phyloP scores from a whole-genome alignment of 1,284 basidiomycete species.

The Amylostereum areolatum region DNA sequence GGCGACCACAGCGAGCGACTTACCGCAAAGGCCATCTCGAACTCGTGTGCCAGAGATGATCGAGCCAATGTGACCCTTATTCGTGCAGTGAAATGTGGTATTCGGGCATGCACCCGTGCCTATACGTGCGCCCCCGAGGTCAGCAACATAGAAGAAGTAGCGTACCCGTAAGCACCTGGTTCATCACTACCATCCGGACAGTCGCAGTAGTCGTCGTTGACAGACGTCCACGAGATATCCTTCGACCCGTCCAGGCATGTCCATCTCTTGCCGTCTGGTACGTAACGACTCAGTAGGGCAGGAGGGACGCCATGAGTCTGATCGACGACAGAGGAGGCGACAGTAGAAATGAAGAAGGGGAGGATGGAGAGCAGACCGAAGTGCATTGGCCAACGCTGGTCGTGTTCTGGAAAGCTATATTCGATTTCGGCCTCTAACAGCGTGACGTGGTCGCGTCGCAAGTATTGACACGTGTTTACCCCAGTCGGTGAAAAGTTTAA shows the following conservation, averaged over 20 bases:
- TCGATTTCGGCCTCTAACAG: too few relatives aligned
- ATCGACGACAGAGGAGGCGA: constrained; percentile 10
- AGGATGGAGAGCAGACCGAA: constrained; percentile 18
- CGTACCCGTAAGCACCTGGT: constrained; percentile 52
- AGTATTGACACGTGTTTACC: too few relatives aligned
- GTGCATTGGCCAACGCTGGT: background rate
- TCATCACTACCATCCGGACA: constrained; percentile 92
- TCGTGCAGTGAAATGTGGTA: constrained; percentile 80
- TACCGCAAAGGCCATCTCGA: constrained; percentile 94
- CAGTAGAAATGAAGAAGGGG: constrained; percentile 19
- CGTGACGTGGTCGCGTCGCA: too few relatives aligned
- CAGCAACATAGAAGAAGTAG: background rate
- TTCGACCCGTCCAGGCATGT: constrained; percentile 69
- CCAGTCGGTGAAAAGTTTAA: too few relatives aligned
- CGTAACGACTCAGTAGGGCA: constrained; percentile 21
- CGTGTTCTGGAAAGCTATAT: too few relatives aligned
- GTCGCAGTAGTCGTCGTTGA: constrained; percentile 96
- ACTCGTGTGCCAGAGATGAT: constrained; percentile 80
- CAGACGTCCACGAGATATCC: constrained; percentile 66
- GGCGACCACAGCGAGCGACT: constrained; percentile 19
- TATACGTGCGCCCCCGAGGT: constrained; percentile 21
- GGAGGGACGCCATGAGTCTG: constrained; percentile 23
- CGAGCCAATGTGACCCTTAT: constrained; percentile 83
- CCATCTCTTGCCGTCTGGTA: constrained; percentile 39
- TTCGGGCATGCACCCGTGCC: constrained; percentile 86